Evolutionary conservation across 2,329 filamentous ascomycete species (phyloP), one percentile per base, ranked within the genome.

Genomic region (Sporothrix brasiliensis): DNA sequence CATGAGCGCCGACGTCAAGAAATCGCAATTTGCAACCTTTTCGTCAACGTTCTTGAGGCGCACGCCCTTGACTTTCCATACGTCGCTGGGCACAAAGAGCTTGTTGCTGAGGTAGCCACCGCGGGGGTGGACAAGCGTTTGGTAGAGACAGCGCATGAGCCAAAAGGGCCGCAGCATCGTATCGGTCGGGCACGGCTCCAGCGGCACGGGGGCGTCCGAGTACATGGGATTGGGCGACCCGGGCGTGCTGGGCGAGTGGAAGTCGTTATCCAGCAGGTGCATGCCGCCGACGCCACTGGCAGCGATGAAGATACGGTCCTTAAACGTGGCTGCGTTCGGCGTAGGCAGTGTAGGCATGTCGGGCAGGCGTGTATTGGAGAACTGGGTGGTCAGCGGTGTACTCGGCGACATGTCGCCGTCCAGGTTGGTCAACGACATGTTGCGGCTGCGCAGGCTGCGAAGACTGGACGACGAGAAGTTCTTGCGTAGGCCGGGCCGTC

Each of bases 71-170:
- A 97, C 94, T 70, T 89, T 88, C 95, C 95, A 99, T 3, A 95
- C 92, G 77, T 98, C 94, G 67, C 92, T 88, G 6, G 95, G 94
- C 5, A 99, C 87, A 77, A 99, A 99, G 0, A 99, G 86, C 76
- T 93, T 94, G 27, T 90, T 94, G 68, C 94, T 97, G 24, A 99
- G 78, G 77, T 97, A 99, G 19, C 94, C 95, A 50, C 95, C 95
- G 30, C 93, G 89, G 2, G 94, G 93, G 77, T 99, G 94, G 21
- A 90, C 91, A 58, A 99, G 88, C 0, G 94, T 97, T 78, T 97
- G 93, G 77, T 95, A 97, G 34, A 99, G 85, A 73, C 92, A 94
- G 69, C 95, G 89, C 92, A 99, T 97, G 58, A 99, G 84, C 95
- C 95, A 99, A 79, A 97, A 99, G 1, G 95, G 96, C 24, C 95